Percentiles rank a stretch among this genome's conserved stretches.
phyloP scores from a whole-genome alignment of 352 stramenopile species.

The Hyaloperonospora brassicae region DNA sequence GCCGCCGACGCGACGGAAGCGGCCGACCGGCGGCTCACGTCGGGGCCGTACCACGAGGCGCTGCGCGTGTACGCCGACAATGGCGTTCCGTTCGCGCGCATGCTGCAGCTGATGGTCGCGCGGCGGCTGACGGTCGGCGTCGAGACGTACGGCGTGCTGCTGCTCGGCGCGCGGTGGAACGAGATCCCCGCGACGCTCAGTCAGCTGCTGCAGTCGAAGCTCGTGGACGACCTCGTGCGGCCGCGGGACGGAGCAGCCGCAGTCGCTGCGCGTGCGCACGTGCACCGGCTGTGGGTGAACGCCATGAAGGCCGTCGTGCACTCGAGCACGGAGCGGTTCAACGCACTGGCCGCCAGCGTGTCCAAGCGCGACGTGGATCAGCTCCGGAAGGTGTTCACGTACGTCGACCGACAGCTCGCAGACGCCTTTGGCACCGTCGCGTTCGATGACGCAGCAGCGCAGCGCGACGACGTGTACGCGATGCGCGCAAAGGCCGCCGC shows the following conservation, averaged over 20 bases:
- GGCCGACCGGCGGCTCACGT: conserved; percentile 13
- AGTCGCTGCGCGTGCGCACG: too few species aligned
- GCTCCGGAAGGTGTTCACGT: conserved; percentile 46
- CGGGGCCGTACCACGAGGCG: conserved; percentile 50
- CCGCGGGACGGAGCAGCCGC: too few species aligned
- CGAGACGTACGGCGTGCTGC: conserved; percentile 53
- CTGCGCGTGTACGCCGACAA: conserved; percentile 53
- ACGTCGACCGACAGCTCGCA: conserved; percentile 50
- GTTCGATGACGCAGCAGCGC: conserved; percentile 28
- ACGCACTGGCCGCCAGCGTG: conserved; percentile 34
- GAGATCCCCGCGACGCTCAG: conserved; percentile 57
- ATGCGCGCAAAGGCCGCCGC: conserved; percentile 59
- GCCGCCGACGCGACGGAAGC: neutral
- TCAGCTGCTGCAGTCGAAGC: conserved; percentile 44
- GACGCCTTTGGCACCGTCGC: conserved; percentile 45
- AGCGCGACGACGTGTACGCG: conserved; percentile 50
- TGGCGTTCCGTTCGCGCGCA: conserved; percentile 38
- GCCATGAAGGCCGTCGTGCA: conserved; percentile 55
- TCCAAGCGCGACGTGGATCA: conserved; percentile 35
- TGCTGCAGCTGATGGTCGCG: conserved; percentile 57
- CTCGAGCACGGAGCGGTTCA: conserved; percentile 55
- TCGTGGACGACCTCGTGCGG: conserved; percentile 35
- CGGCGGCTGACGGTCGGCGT: conserved; percentile 38
- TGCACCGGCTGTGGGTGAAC: conserved; percentile 44
- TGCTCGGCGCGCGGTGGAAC: conserved; percentile 54